A percentile compares a stretch with the other conserved stretches of the same genome.
Conservation (phyloP, 257 asterid genomes). For the Salvia rosmarinus region DNA sequence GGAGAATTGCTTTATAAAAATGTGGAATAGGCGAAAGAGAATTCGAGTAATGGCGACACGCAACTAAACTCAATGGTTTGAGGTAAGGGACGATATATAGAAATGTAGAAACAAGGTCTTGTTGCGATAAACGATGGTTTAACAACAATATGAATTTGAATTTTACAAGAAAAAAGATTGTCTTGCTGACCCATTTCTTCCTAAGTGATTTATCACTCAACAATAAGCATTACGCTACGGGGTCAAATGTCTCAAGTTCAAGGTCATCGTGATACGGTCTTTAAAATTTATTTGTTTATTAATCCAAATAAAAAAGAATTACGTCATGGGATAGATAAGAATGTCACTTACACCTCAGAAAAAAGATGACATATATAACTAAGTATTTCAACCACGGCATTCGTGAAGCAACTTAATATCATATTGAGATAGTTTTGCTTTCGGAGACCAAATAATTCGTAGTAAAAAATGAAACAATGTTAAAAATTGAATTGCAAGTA, state of each 20-base stretch:
- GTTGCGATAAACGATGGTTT: neutral
- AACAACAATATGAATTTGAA: too few relatives aligned
- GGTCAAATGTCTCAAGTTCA: too few relatives aligned
- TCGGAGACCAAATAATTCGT: too few relatives aligned
- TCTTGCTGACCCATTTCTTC: neutral
- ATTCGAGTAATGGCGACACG: slow-evolving; percentile 11
- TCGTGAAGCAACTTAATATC: too few relatives aligned
- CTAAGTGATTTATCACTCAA: neutral
- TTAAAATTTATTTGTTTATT: too few relatives aligned
- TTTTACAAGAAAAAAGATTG: too few relatives aligned
- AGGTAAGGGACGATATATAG: neutral
- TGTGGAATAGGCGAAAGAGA: neutral
- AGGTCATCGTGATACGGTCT: too few relatives aligned
- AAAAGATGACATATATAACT: neutral
- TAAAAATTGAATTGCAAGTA: too few relatives aligned
- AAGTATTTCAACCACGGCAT: too few relatives aligned
- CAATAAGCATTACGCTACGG: neutral
- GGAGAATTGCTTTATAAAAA: neutral
- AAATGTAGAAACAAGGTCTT: neutral
- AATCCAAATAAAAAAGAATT: too few relatives aligned
- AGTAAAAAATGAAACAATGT: too few relatives aligned
- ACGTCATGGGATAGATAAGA: neutral
- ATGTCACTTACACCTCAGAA: neutral
- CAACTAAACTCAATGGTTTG: neutral
- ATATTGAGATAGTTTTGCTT: too few relatives aligned